These are phyloP conservation scores for Globisporangium spinosum DNA, from an alignment of 352 stramenopile genomes.

Conservation along the genomic window DNA sequence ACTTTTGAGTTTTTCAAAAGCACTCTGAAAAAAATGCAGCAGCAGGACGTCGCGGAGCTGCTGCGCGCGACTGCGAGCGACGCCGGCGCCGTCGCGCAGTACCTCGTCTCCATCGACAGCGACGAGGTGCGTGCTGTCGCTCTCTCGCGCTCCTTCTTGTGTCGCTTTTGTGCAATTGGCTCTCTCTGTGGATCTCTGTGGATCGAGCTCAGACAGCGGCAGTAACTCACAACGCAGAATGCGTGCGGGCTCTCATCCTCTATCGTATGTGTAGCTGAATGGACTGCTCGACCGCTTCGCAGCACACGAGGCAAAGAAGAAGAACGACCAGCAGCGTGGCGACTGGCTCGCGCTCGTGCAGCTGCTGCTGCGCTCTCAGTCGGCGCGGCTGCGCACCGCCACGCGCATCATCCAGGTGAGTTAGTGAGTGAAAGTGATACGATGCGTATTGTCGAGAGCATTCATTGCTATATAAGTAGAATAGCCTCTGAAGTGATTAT, in stretches of 20 bases:
- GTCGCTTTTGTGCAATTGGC: neutral
- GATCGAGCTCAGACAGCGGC: neutral
- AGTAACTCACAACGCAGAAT: neutral
- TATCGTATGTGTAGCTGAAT: slow-evolving; percentile 30
- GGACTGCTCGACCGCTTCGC: slow-evolving; percentile 56
- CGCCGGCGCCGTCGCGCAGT: slow-evolving; percentile 54
- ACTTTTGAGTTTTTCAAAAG: slow-evolving; percentile 3
- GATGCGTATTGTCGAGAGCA: neutral
- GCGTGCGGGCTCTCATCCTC: neutral
- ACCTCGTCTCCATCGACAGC: slow-evolving; percentile 49
- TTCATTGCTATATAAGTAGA: neutral
- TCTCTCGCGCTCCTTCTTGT: neutral
- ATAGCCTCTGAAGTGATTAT: neutral
- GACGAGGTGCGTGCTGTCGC: slow-evolving; percentile 39
- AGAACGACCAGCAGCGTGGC: slow-evolving; percentile 35
- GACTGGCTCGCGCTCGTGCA: slow-evolving; percentile 67
- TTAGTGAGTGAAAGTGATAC: slow-evolving; percentile 9
- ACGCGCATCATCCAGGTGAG: slow-evolving; percentile 50
- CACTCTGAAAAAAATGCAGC: slow-evolving; percentile 7
- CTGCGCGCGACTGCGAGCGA: slow-evolving; percentile 60
- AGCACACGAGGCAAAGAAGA: slow-evolving; percentile 38
- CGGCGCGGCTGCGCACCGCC: slow-evolving; percentile 47
- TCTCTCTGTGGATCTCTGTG: neutral
- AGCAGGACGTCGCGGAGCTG: slow-evolving; percentile 46
- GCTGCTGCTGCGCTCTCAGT: slow-evolving; percentile 51